Evolutionary conservation across 257 asterid genomes (phyloP).

Genomic region (Nicotiana sylvestris): DNA sequence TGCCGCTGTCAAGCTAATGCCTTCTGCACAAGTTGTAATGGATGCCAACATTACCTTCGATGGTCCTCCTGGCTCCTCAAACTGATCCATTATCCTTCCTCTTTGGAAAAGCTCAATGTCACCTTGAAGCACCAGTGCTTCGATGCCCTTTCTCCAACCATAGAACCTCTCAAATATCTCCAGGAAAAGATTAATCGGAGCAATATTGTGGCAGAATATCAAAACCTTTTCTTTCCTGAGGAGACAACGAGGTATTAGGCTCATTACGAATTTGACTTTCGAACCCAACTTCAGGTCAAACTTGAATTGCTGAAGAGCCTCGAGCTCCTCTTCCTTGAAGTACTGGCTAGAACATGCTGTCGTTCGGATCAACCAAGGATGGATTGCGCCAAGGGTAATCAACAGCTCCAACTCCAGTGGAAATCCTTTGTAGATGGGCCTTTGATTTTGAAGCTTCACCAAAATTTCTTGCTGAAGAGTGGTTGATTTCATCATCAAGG

Average conservation of each 20-base stretch:
- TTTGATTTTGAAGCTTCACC: conserved; percentile 65
- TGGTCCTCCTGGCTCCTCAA: conserved; percentile 85
- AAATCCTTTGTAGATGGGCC: conserved; percentile 80
- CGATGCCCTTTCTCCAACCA: conserved; percentile 84
- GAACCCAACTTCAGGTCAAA: conserved; percentile 79
- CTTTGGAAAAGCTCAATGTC: conserved; percentile 94
- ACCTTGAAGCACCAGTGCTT: conserved; percentile 89
- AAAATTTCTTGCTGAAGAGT: conserved; percentile 67
- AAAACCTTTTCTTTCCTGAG: conserved; percentile 67
- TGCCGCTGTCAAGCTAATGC: conserved; percentile 91
- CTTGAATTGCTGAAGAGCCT: conserved; percentile 64
- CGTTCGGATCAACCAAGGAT: conserved; percentile 90
- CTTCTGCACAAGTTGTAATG: conserved; percentile 93
- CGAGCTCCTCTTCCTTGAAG: conserved; percentile 56
- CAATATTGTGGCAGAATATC: conserved; percentile 90
- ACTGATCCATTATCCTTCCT: conserved; percentile 86
- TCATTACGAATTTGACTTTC: conserved; percentile 88
- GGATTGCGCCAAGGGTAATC: conserved; percentile 93
- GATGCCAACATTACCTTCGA: conserved; percentile 94
- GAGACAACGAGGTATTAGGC: conserved; percentile 79
- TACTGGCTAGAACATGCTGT: conserved; percentile 68
- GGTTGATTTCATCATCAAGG: conserved; percentile 92
- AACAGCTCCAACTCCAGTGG: conserved; percentile 83
- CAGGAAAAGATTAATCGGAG: conserved; percentile 79
- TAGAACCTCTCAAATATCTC: conserved; percentile 71